Conservation (phyloP, 176 grass and related monocot species). For the Guadua angustifolia region DNA sequence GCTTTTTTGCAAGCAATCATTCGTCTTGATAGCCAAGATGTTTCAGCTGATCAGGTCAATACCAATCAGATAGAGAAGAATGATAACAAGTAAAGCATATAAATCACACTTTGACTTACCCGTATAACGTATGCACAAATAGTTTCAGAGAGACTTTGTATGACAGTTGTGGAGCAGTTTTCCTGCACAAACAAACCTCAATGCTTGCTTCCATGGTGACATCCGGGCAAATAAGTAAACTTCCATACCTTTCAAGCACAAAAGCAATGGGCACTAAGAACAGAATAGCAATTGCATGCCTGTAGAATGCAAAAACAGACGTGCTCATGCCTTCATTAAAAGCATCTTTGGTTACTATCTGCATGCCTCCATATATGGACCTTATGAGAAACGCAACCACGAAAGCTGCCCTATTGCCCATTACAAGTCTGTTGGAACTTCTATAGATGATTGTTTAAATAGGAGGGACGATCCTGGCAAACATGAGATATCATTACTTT, state of each 20-base stretch:
- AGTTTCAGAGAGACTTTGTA: conserved; percentile 43
- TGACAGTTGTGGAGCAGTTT: conserved; percentile 48
- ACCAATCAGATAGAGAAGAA: not conserved
- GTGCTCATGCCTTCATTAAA: conserved; percentile 50
- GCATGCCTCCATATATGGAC: conserved; percentile 51
- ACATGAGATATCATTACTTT: not conserved
- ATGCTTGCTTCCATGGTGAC: not conserved
- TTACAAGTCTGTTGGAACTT: conserved; percentile 16
- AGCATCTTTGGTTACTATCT: conserved; percentile 44
- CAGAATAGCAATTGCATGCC: conserved; percentile 41
- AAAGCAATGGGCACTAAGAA: conserved; percentile 52
- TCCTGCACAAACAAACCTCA: conserved; percentile 33
- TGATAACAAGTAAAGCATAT: not conserved
- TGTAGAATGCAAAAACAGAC: conserved; percentile 62
- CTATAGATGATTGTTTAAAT: not conserved
- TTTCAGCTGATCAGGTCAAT: not conserved
- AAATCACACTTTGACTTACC: conserved; percentile 33
- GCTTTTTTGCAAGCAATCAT: not conserved
- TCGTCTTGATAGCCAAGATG: not conserved
- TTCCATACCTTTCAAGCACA: conserved; percentile 51
- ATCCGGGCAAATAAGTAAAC: not conserved
- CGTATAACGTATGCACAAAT: conserved; percentile 50
- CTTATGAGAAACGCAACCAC: conserved; percentile 44
- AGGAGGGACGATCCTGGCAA: not conserved
- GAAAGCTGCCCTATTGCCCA: conserved; percentile 37